A percentile compares a stretch with the other conserved stretches of the same genome.
Evolutionary conservation across 345 rosid species (phyloP).

Genomic region (Boechera stricta): DNA sequence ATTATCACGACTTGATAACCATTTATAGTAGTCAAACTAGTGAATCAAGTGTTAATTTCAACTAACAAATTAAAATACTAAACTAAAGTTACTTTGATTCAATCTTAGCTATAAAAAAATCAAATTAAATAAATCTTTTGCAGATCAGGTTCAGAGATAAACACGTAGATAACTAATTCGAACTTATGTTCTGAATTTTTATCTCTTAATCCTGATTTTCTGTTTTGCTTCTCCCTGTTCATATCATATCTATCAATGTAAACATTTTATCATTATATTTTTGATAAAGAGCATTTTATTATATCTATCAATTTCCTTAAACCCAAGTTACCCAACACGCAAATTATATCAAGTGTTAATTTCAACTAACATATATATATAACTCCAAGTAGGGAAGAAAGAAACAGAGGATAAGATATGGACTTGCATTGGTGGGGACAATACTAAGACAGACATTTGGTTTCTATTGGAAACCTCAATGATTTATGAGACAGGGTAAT

Average conservation of each 20-base stretch:
- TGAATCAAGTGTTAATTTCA: not conserved
- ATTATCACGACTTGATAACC: too few species aligned
- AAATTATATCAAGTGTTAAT: too few species aligned
- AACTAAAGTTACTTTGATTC: not conserved
- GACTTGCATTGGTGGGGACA: slow-evolving; percentile 17
- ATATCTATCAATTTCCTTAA: too few species aligned
- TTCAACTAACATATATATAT: too few species aligned
- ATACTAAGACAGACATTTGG: not conserved
- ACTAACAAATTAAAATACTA: not conserved
- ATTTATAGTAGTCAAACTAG: not conserved
- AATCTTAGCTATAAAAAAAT: not conserved
- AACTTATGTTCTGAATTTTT: not conserved
- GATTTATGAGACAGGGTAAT: not conserved
- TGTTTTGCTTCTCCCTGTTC: not conserved
- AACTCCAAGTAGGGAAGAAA: slow-evolving; percentile 11
- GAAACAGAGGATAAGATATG: slow-evolving; percentile 10
- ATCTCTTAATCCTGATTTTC: not conserved
- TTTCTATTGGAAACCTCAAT: slow-evolving; percentile 11
- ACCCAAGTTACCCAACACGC: too few species aligned
- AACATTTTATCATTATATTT: too few species aligned
- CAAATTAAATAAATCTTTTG: not conserved
- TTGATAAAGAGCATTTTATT: too few species aligned
- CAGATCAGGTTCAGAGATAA: not conserved
- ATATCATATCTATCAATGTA: not conserved
- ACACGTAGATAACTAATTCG: not conserved